phyloP scores from a whole-genome alignment of 2,329 filamentous ascomycete species.

The Colletotrichum magnum region DNA sequence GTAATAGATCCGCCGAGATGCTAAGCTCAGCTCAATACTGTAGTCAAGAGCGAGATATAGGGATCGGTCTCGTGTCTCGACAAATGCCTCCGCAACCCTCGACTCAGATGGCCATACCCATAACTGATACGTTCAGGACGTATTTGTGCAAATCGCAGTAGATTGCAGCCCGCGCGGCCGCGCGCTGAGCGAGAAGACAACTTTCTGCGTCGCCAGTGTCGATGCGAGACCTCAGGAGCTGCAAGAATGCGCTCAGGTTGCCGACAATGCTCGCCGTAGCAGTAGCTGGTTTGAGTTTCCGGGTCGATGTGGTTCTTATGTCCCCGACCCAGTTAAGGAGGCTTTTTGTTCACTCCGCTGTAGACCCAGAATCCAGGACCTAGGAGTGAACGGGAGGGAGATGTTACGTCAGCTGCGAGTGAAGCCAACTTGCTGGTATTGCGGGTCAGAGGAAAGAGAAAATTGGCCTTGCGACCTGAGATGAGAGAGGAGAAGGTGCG shows the following conservation, averaged over 20 bases:
- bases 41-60: neutral
- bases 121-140: conserved; percentile 29
- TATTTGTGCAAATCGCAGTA: conserved; percentile 20
- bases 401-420: conserved; percentile 78
- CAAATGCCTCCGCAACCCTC: conserved; percentile 39
- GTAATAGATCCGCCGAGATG: neutral
- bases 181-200: conserved; percentile 21
- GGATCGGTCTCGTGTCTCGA: conserved; percentile 28
- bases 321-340: conserved; percentile 82
- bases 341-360: conserved; percentile 96
- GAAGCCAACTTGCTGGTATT: conserved; percentile 94
- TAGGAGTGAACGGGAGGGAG: conserved; percentile 88
- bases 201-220: conserved; percentile 27
- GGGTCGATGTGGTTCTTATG: conserved; percentile 40
- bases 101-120: conserved; percentile 36
- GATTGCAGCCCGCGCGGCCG: conserved; percentile 38
- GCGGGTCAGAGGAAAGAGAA: conserved; percentile 44
- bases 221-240: conserved; percentile 4
- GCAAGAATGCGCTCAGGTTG: conserved; percentile 6
- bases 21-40: neutral
- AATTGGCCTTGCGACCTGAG: conserved; percentile 39
- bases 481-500: neutral
- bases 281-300: neutral
- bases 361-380: conserved; percentile 95
- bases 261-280: conserved; percentile 12